Percentiles rank a stretch among this genome's conserved stretches.
These are phyloP conservation scores for Gleditsia sinensis DNA, from an alignment of 306 rosid species.

Conservation along the genomic window DNA sequence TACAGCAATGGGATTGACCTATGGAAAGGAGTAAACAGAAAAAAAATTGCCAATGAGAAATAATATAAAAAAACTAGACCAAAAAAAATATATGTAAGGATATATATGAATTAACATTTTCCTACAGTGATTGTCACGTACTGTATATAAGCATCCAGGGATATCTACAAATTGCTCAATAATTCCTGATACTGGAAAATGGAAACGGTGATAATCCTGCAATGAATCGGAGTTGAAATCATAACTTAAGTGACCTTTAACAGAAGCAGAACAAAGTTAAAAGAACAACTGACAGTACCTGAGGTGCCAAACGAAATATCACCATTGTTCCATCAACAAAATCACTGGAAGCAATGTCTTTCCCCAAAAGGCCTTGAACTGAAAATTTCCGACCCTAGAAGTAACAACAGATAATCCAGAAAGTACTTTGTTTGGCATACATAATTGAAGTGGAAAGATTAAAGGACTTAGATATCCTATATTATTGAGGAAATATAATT, in stretches of 20 bases:
- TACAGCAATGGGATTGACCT: conserved; percentile 98
- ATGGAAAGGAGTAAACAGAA: conserved; percentile 4
- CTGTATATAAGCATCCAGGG: conserved; percentile 93
- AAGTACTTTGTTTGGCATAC: conserved; percentile 23
- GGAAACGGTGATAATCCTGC: conserved; percentile 99
- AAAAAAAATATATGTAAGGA: background rate
- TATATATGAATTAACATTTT: conserved; percentile 9
- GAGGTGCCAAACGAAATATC: conserved; percentile 97
- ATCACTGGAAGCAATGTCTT: conserved; percentile 62
- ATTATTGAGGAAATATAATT: conserved; percentile 2
- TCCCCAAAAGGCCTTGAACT: conserved; percentile 82
- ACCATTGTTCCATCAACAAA: conserved; percentile 84
- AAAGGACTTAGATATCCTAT: background rate
- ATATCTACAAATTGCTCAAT: conserved; percentile 69
- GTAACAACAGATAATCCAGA: conserved; percentile 20
- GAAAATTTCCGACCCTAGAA: conserved; percentile 91
- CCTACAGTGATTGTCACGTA: conserved; percentile 41
- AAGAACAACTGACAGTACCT: conserved; percentile 53
- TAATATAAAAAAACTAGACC: conserved; percentile 24
- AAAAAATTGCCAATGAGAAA: conserved; percentile 19
- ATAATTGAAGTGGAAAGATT: conserved; percentile 20
- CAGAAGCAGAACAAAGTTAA: conserved; percentile 1
- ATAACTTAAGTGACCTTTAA: conserved; percentile 22
- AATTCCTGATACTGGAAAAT: conserved; percentile 81
- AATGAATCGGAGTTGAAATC: conserved; percentile 27